Evolutionary conservation across 148 eudicot species (phyloP), one percentile per base, ranked within the genome.

Genomic region (Polygonum maritimum): DNA sequence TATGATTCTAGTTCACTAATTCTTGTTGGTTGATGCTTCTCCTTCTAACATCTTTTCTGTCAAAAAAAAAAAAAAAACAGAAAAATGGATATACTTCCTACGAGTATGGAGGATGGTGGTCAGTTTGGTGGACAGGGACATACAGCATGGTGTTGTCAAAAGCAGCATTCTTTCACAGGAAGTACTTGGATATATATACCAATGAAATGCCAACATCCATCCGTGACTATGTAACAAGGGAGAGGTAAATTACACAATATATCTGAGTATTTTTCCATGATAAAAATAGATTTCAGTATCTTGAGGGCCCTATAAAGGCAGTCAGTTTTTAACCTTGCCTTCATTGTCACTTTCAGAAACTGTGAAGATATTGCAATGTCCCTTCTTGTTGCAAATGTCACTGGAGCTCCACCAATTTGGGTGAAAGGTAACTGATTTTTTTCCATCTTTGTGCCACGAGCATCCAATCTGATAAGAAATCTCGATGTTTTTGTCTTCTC

Each of bases 331-430:
- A 62, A 52, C 21, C 26, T 55, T 75, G 18, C n/a, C 60, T 69
- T 74, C 26, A 15, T 31, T 33, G 19, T 69, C 36, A 21, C 36
- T 21, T 21, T 48, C 86, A 90, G 92, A 79, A 90, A 88, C 76
- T 90, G 95, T 75, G 95, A 90, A 83, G 95, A 90, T 77, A 85
- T 90, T 71, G 92, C 95, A 13, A 90, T 90, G 95, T 90, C 95
- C 70, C 75, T 90, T 63, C 89, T 90, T 80, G 86, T 90, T 73
- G 92, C 95, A 57, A 90, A 90, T 80, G 85, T 85, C 58, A 88
- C 90, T 39, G 79, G 75, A 71, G 92, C 92, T 69, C 88, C 95
- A 74, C 90, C 90, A 19, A 84, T 87, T 55, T 90, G 95, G 95
- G 92, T 87, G 26, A 88, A 88, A 81, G 95, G 95, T 90, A 82